phyloP scores from a whole-genome alignment of 192 early-diverging fungal species.

The Coemansia sp. region DNA sequence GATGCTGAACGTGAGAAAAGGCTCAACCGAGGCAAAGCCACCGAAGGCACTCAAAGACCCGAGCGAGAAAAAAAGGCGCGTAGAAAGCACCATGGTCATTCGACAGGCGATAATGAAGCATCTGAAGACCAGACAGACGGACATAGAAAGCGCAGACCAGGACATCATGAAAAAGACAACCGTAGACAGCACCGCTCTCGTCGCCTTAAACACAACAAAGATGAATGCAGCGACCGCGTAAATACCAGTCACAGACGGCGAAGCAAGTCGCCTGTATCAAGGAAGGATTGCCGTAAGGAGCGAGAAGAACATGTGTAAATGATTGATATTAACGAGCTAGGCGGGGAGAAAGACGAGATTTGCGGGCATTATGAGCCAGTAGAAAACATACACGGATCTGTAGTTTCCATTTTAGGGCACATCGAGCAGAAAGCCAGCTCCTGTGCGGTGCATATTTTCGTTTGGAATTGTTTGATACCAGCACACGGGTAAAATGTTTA shows the following conservation, averaged over 20 bases:
- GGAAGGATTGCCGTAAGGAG: background rate
- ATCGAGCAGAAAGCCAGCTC: too few relatives aligned
- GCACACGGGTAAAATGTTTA: too few relatives aligned
- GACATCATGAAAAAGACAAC: background rate
- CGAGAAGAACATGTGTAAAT: background rate
- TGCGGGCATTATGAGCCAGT: conserved; percentile 12
- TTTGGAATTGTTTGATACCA: too few relatives aligned
- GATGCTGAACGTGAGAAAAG: conserved; percentile 48
- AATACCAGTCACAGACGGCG: conserved; percentile 13
- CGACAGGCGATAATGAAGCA: background rate
- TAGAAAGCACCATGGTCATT: conserved; percentile 2
- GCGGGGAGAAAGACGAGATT: background rate
- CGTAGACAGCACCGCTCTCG: background rate
- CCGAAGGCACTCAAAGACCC: background rate
- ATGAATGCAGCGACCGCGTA: conserved; percentile 6
- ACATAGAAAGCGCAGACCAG: background rate
- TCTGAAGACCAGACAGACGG: conserved; percentile 3
- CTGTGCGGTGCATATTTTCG: too few relatives aligned
- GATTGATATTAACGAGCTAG: background rate
- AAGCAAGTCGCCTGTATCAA: conserved; percentile 14
- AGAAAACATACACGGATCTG: conserved; percentile 4
- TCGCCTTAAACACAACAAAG: background rate
- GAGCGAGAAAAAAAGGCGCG: background rate
- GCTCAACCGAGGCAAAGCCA: conserved; percentile 15
- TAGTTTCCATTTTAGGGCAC: too few relatives aligned